Evolutionary conservation across 176 grass and related monocot species (phyloP), one percentile per base, ranked within the genome.

Genomic region (Cymbopogon citratus): DNA sequence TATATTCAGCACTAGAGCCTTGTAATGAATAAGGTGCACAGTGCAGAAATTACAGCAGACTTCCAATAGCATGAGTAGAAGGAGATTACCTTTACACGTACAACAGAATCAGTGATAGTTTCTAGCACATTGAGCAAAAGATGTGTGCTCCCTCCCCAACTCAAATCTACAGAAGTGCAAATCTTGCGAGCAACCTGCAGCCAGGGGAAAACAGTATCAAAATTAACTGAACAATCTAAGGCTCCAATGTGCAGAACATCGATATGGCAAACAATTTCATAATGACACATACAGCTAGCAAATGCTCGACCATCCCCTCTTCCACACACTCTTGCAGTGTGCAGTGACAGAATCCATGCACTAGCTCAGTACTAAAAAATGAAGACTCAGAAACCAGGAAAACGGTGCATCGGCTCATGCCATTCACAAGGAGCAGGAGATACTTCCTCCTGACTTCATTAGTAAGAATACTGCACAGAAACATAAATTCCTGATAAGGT

Each of bases 181-280:
- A 93, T 85, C 62, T 90, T 97, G 75, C 87, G 38, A 78, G 82
- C 84, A 83, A 90, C 73, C 94, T 97, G 85, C 45, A 66, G 71
- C 29, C 72, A 48, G 73, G 63, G 73, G 65, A 72, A 71, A 29
- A 29, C 18, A 84, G 59, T 75, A 72, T 21, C 34, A n/a, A 69
- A 24, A 57, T 84, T 80, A 89, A 63, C 3, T 2, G 61, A 56
- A 27, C 26, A n/a, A 19, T 73, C 25, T 71, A 73, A 24, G 24
- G 80, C 6, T 24, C 66, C 48, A 43, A 65, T 88, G 41, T 71
- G 71, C 23, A 59, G 43, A 71, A 38, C 33, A 23, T 6, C 2
- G 21, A 63, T 35, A 71, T 7, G 44, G 18, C 15, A 46, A 62
- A 38, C 9, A 80, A 45, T 63, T 87, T 70, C 56, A n/a, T 45